A percentile compares a stretch with the other conserved stretches of the same genome.
Conservation (phyloP, 2,329 filamentous ascomycete species). For the Gnomoniopsis sp. region DNA sequence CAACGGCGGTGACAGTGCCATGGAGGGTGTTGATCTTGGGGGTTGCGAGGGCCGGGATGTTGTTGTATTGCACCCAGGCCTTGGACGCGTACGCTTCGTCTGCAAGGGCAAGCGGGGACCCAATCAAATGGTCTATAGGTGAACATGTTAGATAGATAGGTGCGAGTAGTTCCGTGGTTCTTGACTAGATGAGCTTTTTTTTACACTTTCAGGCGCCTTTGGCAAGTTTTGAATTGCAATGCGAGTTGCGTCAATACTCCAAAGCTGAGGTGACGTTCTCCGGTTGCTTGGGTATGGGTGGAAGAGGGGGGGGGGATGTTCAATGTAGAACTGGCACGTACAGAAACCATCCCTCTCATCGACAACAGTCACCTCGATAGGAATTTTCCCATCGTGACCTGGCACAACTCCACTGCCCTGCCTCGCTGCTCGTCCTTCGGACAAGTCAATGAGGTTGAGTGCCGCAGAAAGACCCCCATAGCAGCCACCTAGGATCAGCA, state of each 20-base stretch:
- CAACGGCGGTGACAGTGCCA: slow-evolving; percentile 59
- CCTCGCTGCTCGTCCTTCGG: slow-evolving; percentile 52
- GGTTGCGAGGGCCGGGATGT: slow-evolving; percentile 63
- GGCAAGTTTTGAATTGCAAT: not conserved
- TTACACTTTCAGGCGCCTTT: too few species aligned
- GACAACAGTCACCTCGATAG: slow-evolving; percentile 68
- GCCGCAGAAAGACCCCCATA: slow-evolving; percentile 68
- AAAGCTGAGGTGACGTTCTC: not conserved
- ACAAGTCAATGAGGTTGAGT: slow-evolving; percentile 65
- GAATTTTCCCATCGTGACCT: slow-evolving; percentile 34
- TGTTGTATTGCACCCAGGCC: slow-evolving; percentile 66
- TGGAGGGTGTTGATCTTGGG: slow-evolving; percentile 63
- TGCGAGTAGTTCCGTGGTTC: too few species aligned
- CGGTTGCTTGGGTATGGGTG: not conserved
- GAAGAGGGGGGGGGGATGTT: too few species aligned
- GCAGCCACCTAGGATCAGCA: slow-evolving; percentile 68
- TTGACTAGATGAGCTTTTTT: not conserved
- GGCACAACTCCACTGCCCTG: slow-evolving; percentile 27
- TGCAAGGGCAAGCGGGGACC: slow-evolving; percentile 68
- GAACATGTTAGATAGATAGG: not conserved
- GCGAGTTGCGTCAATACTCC: not conserved
- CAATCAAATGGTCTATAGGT: slow-evolving; percentile 66
- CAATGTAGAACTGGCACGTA: too few species aligned
- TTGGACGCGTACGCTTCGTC: slow-evolving; percentile 60
- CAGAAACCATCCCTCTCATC: slow-evolving; percentile 83